Base-by-base conservation (phyloP, 148 eudicot species). In the Rhododendron henanense region DNA sequence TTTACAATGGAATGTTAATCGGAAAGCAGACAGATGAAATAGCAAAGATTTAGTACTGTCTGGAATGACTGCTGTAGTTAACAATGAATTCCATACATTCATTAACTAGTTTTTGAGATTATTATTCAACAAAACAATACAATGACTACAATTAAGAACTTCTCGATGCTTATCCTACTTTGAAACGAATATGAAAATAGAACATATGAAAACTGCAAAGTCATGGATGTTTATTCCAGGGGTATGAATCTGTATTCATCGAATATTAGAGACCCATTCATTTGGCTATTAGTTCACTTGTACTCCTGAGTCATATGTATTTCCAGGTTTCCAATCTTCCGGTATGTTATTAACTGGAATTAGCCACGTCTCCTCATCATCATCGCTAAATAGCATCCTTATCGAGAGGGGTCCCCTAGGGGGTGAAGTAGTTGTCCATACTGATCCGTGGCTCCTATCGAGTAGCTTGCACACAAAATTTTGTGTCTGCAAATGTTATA, bases 301-400 rank as follows among this genome's bases (percentile, higher is more conserved):
- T 85, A 94, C 92, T 81, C 96, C 98, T 18, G 98, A 88, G 87
- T 95, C 98, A 87, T 95, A 94, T 69, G 87, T 89, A 61, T 89
- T 90, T 85, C 95, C 98, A 69, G 90, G 87, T 87, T 88, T 89
- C 98, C 98, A 95, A 82, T 94, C 89, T 41, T 88, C 83, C 3
- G 98, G 96, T 79, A 95, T 90, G 71, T 89, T 85, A 55, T 92
- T 93, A 47, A 88, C 89, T 19, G 98, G 94, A 83, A 91, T 92
- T 19, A 95, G 83, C 96, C 98, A 94, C 39, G 77, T 82, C 84
- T 93, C 94, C 31, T 91, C 91, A 50, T 90, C 92, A 67, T 92
- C 94, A 11, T 85, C 95, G 15, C 96, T 94, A 51, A 93, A 89
- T 76, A 95, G 87, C 98, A 95, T 94, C 87, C 96, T 94, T 39